Evolutionary conservation across 2,329 filamentous ascomycete genomes (phyloP).

Genomic region (Zymoseptoria passerinii): DNA sequence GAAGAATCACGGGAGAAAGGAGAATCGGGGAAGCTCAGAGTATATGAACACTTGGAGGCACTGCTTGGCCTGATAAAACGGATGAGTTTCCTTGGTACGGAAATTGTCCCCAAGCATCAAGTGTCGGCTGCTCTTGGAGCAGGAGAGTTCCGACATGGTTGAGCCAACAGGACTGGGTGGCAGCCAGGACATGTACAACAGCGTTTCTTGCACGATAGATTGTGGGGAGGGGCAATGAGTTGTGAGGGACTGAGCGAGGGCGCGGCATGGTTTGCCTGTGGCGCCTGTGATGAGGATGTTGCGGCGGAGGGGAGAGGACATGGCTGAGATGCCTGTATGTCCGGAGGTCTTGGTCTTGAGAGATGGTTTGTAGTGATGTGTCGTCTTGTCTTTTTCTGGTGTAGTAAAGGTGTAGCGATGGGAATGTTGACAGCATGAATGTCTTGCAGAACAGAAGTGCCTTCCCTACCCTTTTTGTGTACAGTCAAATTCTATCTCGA

Average conservation of each 20-base stretch:
- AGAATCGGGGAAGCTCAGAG: too few relatives aligned
- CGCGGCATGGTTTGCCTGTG: constrained; percentile 41
- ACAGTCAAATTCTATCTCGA: not conserved
- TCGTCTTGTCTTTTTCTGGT: not conserved
- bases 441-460: not conserved
- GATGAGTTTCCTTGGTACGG: too few relatives aligned
- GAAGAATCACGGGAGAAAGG: too few relatives aligned
- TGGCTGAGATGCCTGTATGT: constrained; percentile 1
- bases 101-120: too few relatives aligned
- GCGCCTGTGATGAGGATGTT: constrained; percentile 38
- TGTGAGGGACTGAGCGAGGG: constrained; percentile 37
- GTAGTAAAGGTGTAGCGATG: not conserved
- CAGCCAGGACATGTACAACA: too few relatives aligned
- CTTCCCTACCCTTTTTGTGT: not conserved
- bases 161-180: too few relatives aligned
- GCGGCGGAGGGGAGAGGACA: constrained; percentile 1
- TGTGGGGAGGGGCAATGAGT: constrained; percentile 20
- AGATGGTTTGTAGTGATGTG: not conserved
- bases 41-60: too few relatives aligned
- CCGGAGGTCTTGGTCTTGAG: not conserved
- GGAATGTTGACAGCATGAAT: not conserved
- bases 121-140: too few relatives aligned
- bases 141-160: too few relatives aligned
- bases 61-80: too few relatives aligned
- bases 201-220: too few relatives aligned